Evolutionary conservation across 352 stramenopile species (phyloP).

Genomic region (Globisporangium perplexum): DNA sequence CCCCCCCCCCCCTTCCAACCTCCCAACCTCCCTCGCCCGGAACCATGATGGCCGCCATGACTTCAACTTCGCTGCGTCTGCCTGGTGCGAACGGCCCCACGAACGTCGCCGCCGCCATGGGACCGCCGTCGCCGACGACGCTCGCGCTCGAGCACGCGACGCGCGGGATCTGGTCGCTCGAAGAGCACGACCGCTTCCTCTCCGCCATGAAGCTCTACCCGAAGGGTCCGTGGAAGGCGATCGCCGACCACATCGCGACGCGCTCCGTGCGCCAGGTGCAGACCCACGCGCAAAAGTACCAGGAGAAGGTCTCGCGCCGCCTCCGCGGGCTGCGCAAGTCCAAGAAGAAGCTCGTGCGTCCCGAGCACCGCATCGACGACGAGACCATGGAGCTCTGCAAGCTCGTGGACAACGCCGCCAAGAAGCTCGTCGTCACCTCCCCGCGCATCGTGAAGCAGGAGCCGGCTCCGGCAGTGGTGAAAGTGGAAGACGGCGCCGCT

Average conservation of each 20-base stretch:
- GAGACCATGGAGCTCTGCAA: conserved; percentile 58
- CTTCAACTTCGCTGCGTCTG: conserved; percentile 14
- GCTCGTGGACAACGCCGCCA: conserved; percentile 36
- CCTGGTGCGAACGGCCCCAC: conserved; percentile 6
- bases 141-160: conserved; percentile 5
- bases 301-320: conserved; percentile 64
- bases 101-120: too few relatives aligned
- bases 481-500: not conserved
- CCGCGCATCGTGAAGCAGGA: conserved; percentile 10
- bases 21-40: not conserved
- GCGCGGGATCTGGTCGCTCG: conserved; percentile 52
- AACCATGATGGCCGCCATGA: conserved; percentile 15
- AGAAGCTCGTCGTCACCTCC: conserved; percentile 33
- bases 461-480: not conserved
- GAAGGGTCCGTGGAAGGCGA: conserved; percentile 66
- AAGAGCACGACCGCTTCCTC: conserved; percentile 73
- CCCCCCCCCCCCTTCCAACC: too few relatives aligned
- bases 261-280: conserved; percentile 67
- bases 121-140: not conserved
- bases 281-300: conserved; percentile 77
- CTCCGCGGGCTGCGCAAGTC: conserved; percentile 60
- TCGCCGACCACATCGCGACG: conserved; percentile 65
- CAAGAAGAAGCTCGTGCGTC: conserved; percentile 61
- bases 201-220: conserved; percentile 60
- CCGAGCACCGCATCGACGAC: conserved; percentile 53